Conservation (phyloP, 495 filamentous ascomycete species). For the Trichocladium antarcticum region DNA sequence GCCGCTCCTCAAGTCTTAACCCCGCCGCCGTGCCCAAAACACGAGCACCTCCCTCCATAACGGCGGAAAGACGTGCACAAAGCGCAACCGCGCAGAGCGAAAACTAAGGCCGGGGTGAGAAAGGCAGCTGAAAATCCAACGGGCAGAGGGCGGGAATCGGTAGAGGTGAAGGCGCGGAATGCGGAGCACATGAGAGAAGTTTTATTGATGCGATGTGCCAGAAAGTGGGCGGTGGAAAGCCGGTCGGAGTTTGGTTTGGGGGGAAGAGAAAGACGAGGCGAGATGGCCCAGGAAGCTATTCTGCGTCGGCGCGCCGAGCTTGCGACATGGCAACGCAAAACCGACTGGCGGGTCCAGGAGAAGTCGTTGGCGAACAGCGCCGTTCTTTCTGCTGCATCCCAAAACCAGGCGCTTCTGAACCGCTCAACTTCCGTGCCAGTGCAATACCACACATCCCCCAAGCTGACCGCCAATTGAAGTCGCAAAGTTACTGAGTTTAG, state of each 20-base stretch:
- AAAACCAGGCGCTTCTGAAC: background rate
- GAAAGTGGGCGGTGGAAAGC: background rate
- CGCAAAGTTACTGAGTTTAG: background rate
- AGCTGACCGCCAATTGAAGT: background rate
- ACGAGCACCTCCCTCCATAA: conserved; percentile 35
- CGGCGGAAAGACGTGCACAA: conserved; percentile 3
- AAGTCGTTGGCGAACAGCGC: background rate
- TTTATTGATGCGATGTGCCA: background rate
- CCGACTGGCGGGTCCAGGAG: conserved; percentile 4
- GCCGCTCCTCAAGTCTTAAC: conserved; percentile 23
- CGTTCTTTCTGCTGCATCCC: background rate
- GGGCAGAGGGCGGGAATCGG: background rate
- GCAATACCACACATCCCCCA: background rate
- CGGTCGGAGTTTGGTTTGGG: background rate
- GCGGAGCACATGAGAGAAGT: conserved; percentile 13
- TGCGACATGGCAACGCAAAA: conserved; percentile 20
- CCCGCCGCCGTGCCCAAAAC: conserved; percentile 24
- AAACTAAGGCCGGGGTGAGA: background rate
- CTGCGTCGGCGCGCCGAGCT: conserved; percentile 14
- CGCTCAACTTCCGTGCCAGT: conserved; percentile 1
- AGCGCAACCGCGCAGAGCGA: background rate
- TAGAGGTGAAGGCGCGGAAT: background rate
- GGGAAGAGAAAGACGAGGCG: background rate
- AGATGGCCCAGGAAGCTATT: conserved; percentile 15
- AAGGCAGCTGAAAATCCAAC: background rate